Evolutionary conservation across 306 rosid species (phyloP).

Genomic region (Casuarina equisetifolia): DNA sequence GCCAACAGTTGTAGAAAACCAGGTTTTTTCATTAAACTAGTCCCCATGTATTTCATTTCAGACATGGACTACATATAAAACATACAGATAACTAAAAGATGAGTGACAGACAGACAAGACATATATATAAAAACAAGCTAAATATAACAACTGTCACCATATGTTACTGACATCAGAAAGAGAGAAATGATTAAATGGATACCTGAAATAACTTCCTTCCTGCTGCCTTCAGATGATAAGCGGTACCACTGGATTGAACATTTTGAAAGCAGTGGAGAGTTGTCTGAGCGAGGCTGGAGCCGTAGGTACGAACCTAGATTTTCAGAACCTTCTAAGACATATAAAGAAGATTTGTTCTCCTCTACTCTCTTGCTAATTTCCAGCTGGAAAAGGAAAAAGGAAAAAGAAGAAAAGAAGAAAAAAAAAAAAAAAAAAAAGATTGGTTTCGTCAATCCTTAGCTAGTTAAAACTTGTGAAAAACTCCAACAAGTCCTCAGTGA

Average conservation of each 20-base stretch:
- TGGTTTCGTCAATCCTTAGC: not conserved
- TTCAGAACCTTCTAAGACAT: constrained; percentile 68
- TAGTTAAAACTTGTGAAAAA: not conserved
- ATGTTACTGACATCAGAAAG: not conserved
- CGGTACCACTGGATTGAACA: constrained; percentile 95
- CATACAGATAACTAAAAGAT: not conserved
- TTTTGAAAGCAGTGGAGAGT: constrained; percentile 57
- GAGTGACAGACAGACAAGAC: not conserved
- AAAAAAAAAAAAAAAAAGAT: constrained; percentile 13
- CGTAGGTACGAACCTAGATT: constrained; percentile 68
- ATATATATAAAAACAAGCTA: not conserved
- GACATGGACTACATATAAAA: not conserved
- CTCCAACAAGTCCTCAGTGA: not conserved
- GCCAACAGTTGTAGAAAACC: not conserved
- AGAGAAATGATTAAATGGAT: constrained; percentile 17
- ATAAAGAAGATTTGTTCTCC: constrained; percentile 59
- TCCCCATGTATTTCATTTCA: not conserved
- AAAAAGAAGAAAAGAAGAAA: constrained; percentile 23
- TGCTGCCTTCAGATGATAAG: constrained; percentile 74
- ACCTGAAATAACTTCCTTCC: constrained; percentile 90
- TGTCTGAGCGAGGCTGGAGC: constrained; percentile 61
- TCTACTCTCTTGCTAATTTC: constrained; percentile 75
- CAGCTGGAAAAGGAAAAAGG: constrained; percentile 51
- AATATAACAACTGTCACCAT: not conserved
- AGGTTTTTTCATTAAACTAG: not conserved